Evolutionary conservation across 495 filamentous ascomycete species (phyloP).

Genomic region (Cercophora sp.): DNA sequence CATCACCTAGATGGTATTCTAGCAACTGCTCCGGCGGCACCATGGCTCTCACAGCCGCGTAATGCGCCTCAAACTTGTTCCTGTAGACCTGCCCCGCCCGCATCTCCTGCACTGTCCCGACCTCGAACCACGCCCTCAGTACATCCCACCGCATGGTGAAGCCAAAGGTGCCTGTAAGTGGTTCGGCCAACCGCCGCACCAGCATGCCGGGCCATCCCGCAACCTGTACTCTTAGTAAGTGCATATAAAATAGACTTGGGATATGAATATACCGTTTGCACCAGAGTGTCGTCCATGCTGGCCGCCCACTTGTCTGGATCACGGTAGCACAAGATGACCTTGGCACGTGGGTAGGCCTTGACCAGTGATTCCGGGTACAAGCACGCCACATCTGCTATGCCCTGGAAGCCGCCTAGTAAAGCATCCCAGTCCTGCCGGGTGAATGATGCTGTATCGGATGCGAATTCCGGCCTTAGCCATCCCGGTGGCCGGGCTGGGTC

Average conservation of each 20-base stretch:
- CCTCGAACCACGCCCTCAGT: conserved; percentile 6
- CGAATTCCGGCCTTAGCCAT: conserved; percentile 3
- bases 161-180: conserved; percentile 3
- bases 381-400: conserved; percentile 8
- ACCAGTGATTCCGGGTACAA: conserved; percentile 7
- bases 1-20: conserved; percentile 3
- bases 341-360: conserved; percentile 7
- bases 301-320: conserved; percentile 9
- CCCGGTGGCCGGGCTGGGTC: neutral
- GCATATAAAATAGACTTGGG: too few species aligned
- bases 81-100: conserved; percentile 1
- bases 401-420: conserved; percentile 1
- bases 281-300: conserved; percentile 5
- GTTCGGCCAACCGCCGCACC: conserved; percentile 1
- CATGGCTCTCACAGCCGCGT: conserved; percentile 4
- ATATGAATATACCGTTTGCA: too few species aligned
- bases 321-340: conserved; percentile 6
- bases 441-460: conserved; percentile 1
- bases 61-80: conserved; percentile 4
- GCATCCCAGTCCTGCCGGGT: conserved; percentile 1
- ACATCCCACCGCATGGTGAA: conserved; percentile 11
- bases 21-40: conserved; percentile 7
- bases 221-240: too few species aligned
- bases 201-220: conserved; percentile 8
- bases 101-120: neutral